These are phyloP conservation scores for Lindgomyces ingoldianus DNA, from an alignment of 495 filamentous ascomycete genomes.

Conservation along the genomic window DNA sequence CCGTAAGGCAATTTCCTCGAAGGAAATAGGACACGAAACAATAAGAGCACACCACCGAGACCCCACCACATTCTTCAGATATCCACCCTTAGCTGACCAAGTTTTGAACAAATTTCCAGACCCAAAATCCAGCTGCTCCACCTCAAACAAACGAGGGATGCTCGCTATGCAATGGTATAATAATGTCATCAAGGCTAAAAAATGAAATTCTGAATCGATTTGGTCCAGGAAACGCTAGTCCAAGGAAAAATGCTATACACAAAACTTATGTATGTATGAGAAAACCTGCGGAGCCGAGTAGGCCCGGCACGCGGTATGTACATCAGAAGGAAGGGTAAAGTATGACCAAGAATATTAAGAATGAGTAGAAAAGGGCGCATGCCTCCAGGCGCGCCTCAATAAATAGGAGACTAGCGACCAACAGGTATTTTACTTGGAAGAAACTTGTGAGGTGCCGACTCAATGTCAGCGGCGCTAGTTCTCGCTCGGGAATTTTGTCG, in stretches of 20 bases:
- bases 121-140: too few species aligned
- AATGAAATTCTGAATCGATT: not conserved
- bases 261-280: not conserved
- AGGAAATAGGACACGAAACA: too few species aligned
- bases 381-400: not conserved
- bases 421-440: slow-evolving; percentile 7
- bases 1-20: too few species aligned
- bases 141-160: too few species aligned
- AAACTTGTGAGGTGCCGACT: slow-evolving; percentile 30
- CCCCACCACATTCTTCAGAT: too few species aligned
- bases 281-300: too few species aligned
- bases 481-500: slow-evolving; percentile 1
- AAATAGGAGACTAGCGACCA: slow-evolving; percentile 36
- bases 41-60: too few species aligned
- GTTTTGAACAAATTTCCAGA: too few species aligned
- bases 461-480: slow-evolving; percentile 33
- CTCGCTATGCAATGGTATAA: slow-evolving; percentile 19
- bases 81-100: too few species aligned
- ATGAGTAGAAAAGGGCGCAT: not conserved
- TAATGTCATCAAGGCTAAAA: not conserved
- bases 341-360: slow-evolving; percentile 6
- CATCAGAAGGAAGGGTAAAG: not conserved
- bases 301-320: too few species aligned
- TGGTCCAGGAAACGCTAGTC: not conserved
- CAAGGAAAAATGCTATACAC: not conserved